Conservation (phyloP, 257 asterid species). For the Solanum ahanhuiri region DNA sequence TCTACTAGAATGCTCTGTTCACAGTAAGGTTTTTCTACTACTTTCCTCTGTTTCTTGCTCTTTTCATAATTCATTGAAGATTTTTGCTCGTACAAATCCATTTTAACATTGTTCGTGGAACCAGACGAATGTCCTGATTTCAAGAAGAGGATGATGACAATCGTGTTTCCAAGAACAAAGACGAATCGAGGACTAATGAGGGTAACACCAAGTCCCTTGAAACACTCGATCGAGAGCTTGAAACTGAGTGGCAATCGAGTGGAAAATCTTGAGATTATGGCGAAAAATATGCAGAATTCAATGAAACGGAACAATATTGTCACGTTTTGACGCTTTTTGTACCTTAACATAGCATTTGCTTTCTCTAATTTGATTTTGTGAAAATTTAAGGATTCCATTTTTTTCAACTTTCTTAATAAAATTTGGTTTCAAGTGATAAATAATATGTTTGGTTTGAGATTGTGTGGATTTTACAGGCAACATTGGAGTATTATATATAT, state of each 20-base stretch:
- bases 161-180: slow-evolving; percentile 58
- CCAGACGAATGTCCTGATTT: slow-evolving; percentile 17
- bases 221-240: slow-evolving; percentile 22
- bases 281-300: slow-evolving; percentile 21
- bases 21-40: too few relatives aligned
- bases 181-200: slow-evolving; percentile 46
- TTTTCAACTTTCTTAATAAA: neutral
- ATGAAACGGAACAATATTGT: slow-evolving; percentile 19
- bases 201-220: slow-evolving; percentile 30
- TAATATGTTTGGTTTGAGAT: neutral
- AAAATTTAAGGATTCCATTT: slow-evolving; percentile 20
- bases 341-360: slow-evolving; percentile 12
- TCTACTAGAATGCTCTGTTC: too few relatives aligned
- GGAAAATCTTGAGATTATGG: slow-evolving; percentile 22
- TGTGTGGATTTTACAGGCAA: neutral
- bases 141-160: slow-evolving; percentile 42
- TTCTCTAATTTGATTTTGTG: slow-evolving; percentile 31
- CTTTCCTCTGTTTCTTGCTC: too few relatives aligned
- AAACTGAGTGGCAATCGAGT: slow-evolving; percentile 15
- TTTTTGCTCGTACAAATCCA: slow-evolving; percentile 34
- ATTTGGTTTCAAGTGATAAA: neutral
- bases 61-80: slow-evolving; percentile 1
- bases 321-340: slow-evolving; percentile 7
- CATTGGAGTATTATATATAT: neutral
- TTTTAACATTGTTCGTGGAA: neutral